A percentile compares a stretch with the other conserved stretches of the same genome.
Conservation (phyloP, 2,329 filamentous ascomycete genomes). For the Neopestalotiopsis sp. region DNA sequence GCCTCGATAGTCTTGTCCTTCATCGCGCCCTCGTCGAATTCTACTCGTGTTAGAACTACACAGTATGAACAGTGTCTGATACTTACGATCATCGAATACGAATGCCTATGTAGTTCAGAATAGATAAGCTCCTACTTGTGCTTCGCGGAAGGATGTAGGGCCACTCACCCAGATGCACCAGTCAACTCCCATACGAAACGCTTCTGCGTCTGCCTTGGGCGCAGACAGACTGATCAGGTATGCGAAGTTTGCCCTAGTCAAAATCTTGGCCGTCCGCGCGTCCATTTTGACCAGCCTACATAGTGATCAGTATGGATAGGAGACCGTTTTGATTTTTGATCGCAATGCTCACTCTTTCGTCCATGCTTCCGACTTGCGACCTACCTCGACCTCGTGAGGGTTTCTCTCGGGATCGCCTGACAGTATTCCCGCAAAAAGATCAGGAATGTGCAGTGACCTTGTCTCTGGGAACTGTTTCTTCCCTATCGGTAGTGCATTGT, state of each 20-base stretch:
- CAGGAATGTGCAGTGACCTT: background rate
- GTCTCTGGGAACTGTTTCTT: too few species aligned
- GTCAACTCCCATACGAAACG: slow-evolving; percentile 3
- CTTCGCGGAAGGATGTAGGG: background rate
- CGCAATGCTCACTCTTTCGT: background rate
- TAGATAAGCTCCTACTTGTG: background rate
- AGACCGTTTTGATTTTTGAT: too few species aligned
- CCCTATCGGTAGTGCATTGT: too few species aligned
- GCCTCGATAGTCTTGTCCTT: slow-evolving; percentile 13
- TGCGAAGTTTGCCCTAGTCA: slow-evolving; percentile 2
- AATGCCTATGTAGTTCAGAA: background rate
- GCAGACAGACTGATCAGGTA: slow-evolving; percentile 3
- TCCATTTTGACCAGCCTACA: background rate
- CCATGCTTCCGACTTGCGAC: slow-evolving; percentile 8
- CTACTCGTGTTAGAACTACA: background rate
- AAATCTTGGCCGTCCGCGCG: slow-evolving; percentile 2
- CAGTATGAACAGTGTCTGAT: background rate
- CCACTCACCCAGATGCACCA: slow-evolving; percentile 13
- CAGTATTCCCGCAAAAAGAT: slow-evolving; percentile 1
- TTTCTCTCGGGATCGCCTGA: background rate
- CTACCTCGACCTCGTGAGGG: background rate
- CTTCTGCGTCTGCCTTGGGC: slow-evolving; percentile 3
- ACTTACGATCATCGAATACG: slow-evolving; percentile 13
- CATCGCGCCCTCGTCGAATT: slow-evolving; percentile 8
- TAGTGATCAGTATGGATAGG: background rate